A percentile compares a stretch with the other conserved stretches of the same genome.
Evolutionary conservation across 768 basidiomycete species (phyloP).

Genomic region (Serendipita sp.): DNA sequence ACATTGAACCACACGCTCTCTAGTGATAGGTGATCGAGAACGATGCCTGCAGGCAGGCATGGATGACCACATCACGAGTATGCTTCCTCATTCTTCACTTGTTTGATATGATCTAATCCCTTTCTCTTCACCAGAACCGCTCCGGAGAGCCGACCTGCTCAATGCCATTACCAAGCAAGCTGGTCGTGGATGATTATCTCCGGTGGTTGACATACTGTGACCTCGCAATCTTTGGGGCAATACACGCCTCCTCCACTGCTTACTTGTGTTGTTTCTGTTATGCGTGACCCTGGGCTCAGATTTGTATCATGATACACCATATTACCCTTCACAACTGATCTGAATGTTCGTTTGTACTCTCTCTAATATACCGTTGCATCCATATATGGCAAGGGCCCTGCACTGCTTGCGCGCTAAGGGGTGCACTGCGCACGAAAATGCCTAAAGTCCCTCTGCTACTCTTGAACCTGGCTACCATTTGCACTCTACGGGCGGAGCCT

Average conservation of each 20-base stretch:
- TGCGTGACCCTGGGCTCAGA: not conserved
- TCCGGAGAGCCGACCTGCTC: slow-evolving; percentile 61
- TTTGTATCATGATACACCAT: not conserved
- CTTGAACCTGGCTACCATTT: no score
- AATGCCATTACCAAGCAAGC: slow-evolving; percentile 74
- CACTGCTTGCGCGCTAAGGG: not conserved
- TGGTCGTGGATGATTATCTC: slow-evolving; percentile 11
- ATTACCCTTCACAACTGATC: not conserved
- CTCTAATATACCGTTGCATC: not conserved
- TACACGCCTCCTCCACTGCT: no score
- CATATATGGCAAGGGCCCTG: not conserved
- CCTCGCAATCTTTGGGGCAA: no score
- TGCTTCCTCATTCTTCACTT: not conserved
- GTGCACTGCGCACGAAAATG: no score
- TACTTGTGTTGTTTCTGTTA: not conserved
- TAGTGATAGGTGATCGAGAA: slow-evolving; percentile 81
- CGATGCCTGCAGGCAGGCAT: slow-evolving; percentile 63
- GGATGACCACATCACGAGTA: slow-evolving; percentile 32
- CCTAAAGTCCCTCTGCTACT: no score
- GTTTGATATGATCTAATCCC: not conserved
- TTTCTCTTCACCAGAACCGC: slow-evolving; percentile 38
- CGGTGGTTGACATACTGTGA: no score
- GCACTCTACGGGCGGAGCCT: no score
- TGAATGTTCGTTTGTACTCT: not conserved
- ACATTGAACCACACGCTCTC: not conserved